Evolutionary conservation across 805 yeast genomes (phyloP), one percentile per base, ranked within the genome.

Genomic region (Cyberlindnera veronae): DNA sequence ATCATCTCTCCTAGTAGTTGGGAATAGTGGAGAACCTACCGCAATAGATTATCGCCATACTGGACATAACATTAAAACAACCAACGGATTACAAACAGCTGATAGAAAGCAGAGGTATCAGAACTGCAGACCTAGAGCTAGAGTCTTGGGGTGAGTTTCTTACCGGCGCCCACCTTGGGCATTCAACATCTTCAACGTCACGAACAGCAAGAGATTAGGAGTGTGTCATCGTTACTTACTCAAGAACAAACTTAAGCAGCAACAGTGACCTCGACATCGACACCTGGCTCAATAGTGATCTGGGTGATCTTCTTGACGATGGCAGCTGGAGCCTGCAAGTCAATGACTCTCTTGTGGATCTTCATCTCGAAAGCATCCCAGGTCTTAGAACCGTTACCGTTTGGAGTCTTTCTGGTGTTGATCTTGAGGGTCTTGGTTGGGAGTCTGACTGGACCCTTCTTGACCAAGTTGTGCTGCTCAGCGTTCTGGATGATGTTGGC

Each of bases 341-440:
- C 96, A 67, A 93, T 88, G 74, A 88, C 84, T 78, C 99, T 90
- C 95, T 93, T 93, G 96, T 93, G 99, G 81, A 93, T 89, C 85
- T 97, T 91, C 95, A 93, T 85, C 81, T 93, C 99, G 75, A 82
- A 93, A 64, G 95, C 78, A 72, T 93, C 99, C 97, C 97, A 93
- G 66, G 99, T 93, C 91, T 93, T 93, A 63, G 99, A 93, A 93
- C 99, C 99, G 81, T 93, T 97, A 93, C 99, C 99, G 75, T 95
- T 95, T 68, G 99, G 99, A 69, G 99, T 85, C 90, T 93, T 93
- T 87, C 99, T 89, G 86, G 99, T 93, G 77, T 95, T 79, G 77
- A 93, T 79, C 76, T 85, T 88, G 68, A 93, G 85, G 63, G 85
- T 93, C 85, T 90, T 93, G 76, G 99, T 93, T 79, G 99, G 99